These are phyloP conservation scores for Wakefieldia striispora DNA, from an alignment of 768 basidiomycete species.

Conservation along the genomic window DNA sequence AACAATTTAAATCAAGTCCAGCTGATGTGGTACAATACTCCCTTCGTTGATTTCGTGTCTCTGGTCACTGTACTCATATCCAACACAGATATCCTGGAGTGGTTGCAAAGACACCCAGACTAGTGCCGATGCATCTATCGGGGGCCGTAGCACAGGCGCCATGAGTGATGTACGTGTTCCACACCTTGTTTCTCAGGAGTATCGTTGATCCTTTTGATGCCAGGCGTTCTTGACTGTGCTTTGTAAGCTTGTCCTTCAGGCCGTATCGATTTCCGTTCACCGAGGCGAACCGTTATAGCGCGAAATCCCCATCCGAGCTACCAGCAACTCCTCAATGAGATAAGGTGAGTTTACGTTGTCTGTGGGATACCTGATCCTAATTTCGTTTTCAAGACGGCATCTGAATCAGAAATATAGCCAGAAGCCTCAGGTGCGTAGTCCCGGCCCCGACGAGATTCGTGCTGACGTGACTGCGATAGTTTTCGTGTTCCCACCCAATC, in stretches of 20 bases:
- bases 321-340: conserved; percentile 42
- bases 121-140: conserved; percentile 73
- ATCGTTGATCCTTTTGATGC: neutral
- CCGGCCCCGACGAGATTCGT: neutral
- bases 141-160: conserved; percentile 67
- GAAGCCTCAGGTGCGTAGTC: conserved; percentile 47
- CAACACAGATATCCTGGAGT: conserved; percentile 72
- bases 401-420: conserved; percentile 49
- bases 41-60: neutral
- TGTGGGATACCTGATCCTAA: neutral
- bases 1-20: conserved; percentile 66
- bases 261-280: neutral
- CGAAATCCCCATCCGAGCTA: conserved; percentile 52
- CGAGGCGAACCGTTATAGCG: conserved; percentile 24
- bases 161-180: conserved; percentile 66
- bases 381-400: conserved; percentile 31
- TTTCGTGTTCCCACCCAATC: conserved; percentile 44
- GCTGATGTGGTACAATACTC: conserved; percentile 69
- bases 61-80: neutral
- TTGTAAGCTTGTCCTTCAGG: conserved; percentile 31
- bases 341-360: conserved; percentile 37
- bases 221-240: conserved; percentile 60
- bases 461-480: conserved; percentile 21
- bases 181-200: neutral
- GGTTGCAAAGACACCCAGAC: conserved; percentile 81